phyloP scores from a whole-genome alignment of 805 yeast genomes.

The Saccharomycopsis microspora region DNA sequence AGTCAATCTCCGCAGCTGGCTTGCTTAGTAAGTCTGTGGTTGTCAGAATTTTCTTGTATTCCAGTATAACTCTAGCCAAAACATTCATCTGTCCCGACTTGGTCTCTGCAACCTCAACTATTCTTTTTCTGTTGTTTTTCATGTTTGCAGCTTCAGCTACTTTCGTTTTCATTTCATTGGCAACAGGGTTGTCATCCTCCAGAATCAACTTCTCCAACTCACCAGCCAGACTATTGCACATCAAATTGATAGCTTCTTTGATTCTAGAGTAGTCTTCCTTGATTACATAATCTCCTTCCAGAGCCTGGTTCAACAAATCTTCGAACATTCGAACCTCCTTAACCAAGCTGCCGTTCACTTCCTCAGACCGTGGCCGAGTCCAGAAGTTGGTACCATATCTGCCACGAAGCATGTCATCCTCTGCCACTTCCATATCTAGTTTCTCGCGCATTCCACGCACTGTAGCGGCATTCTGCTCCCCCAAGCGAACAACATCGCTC shows the following conservation, averaged over 20 bases:
- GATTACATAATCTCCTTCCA: conserved; percentile 47
- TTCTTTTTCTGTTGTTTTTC: conserved; percentile 26
- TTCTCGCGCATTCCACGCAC: conserved; percentile 35
- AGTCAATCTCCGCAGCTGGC: not conserved
- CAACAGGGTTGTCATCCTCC: conserved; percentile 20
- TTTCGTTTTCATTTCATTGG: conserved; percentile 26
- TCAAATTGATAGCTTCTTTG: conserved; percentile 32
- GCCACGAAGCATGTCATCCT: conserved; percentile 41
- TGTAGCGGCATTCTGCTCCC: conserved; percentile 29
- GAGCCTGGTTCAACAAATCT: conserved; percentile 40
- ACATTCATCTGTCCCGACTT: conserved; percentile 37
- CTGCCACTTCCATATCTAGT: conserved; percentile 39
- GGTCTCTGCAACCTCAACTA: conserved; percentile 30
- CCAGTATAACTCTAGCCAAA: conserved; percentile 40
- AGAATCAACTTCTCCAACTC: conserved; percentile 22
- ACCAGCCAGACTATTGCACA: conserved; percentile 26
- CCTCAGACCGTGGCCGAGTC: conserved; percentile 38
- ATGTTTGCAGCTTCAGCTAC: conserved; percentile 21
- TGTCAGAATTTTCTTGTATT: conserved; percentile 26
- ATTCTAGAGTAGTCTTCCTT: conserved; percentile 35
- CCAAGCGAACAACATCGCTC: conserved; percentile 33
- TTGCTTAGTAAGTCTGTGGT: not conserved
- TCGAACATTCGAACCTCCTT: not conserved
- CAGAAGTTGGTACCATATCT: conserved; percentile 44
- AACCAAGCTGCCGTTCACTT: conserved; percentile 24